A percentile compares a stretch with the other conserved stretches of the same genome.
phyloP scores from a whole-genome alignment of 805 yeast species.

The Lachancea meyersii region DNA sequence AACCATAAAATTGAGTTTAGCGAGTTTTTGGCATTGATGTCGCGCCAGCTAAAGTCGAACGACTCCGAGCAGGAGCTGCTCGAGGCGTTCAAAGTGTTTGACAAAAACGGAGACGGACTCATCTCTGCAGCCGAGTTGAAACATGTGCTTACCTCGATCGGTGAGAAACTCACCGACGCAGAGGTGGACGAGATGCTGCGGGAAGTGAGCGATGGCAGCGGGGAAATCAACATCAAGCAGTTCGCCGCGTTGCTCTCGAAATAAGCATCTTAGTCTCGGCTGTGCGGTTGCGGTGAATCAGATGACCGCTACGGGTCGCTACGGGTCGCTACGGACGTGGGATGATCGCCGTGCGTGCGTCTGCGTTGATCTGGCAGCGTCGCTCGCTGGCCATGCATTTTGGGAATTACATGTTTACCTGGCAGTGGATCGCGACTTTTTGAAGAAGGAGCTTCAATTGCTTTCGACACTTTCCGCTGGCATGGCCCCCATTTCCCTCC shows the following conservation, averaged over 20 bases:
- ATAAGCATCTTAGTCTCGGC: constrained; percentile 31
- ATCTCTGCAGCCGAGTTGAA: constrained; percentile 94
- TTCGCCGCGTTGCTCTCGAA: constrained; percentile 86
- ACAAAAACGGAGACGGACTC: constrained; percentile 92
- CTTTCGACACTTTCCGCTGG: too few relatives aligned
- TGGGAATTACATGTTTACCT: too few relatives aligned
- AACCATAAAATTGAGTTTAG: constrained; percentile 84
- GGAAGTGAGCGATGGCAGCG: constrained; percentile 94
- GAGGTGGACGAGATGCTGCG: constrained; percentile 96
- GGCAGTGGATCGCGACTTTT: too few relatives aligned
- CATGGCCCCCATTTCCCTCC: neutral
- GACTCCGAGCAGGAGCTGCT: constrained; percentile 95
- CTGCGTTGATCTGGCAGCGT: too few relatives aligned
- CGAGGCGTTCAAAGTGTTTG: constrained; percentile 97
- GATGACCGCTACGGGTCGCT: too few relatives aligned
- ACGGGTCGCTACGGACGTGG: too few relatives aligned
- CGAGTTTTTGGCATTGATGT: constrained; percentile 81
- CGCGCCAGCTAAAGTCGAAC: constrained; percentile 89
- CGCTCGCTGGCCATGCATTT: too few relatives aligned
- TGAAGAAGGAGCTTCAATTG: neutral
- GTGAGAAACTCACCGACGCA: constrained; percentile 92
- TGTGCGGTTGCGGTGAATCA: too few relatives aligned
- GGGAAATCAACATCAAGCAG: constrained; percentile 95
- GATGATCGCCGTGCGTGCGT: too few relatives aligned
- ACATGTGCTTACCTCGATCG: constrained; percentile 95